phyloP scores from a whole-genome alignment of 257 asterid genomes.

The Ilex aquifolium region DNA sequence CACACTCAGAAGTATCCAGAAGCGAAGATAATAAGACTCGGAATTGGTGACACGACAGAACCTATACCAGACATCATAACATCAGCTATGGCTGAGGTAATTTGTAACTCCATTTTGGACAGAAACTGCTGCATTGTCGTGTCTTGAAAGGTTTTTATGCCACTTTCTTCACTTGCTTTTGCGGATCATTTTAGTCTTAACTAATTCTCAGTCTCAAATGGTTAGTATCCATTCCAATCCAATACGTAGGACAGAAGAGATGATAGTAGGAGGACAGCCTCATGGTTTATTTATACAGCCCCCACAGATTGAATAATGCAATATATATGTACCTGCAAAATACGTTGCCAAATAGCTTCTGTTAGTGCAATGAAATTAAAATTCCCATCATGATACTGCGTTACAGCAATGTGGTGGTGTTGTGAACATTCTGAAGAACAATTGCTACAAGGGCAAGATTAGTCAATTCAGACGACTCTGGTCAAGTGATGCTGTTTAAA shows the following conservation, averaged over 20 bases:
- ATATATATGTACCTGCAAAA: no score
- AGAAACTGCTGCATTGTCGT: neutral
- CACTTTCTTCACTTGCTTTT: neutral
- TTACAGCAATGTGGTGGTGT: no score
- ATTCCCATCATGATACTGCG: no score
- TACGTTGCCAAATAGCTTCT: no score
- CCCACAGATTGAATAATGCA: no score
- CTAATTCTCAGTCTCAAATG: neutral
- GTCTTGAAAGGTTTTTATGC: neutral
- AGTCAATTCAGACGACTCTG: no score
- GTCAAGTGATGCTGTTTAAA: no score
- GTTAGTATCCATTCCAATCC: no score
- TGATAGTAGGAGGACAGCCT: neutral
- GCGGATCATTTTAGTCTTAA: neutral
- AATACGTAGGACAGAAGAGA: neutral
- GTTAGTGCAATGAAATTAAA: no score
- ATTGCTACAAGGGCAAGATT: no score
- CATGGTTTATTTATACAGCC: no score
- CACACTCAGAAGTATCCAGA: neutral
- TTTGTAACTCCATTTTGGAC: neutral
- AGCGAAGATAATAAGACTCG: neutral
- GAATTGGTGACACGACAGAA: neutral
- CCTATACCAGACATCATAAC: slow-evolving; percentile 1
- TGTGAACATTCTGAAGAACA: no score
- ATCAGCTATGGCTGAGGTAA: slow-evolving; percentile 2